Conservation (phyloP, 2,329 filamentous ascomycete species). For the Sclerotinia nivalis region DNA sequence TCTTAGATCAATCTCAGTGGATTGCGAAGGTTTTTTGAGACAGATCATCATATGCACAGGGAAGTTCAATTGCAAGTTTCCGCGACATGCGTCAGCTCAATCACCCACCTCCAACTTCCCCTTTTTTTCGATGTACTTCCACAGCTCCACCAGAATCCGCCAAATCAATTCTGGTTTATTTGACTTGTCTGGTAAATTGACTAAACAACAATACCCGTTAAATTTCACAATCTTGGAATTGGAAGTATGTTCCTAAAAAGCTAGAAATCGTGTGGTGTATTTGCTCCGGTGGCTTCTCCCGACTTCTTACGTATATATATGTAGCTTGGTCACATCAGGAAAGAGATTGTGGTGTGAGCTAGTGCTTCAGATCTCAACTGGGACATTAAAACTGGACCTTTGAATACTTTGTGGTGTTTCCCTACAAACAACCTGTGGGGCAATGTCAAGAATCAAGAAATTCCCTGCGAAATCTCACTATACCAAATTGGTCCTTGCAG, state of each 20-base stretch:
- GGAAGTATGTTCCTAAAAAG: background rate
- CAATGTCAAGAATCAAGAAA: background rate
- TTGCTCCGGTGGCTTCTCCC: background rate
- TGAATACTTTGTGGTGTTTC: too few relatives aligned
- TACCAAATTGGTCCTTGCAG: background rate
- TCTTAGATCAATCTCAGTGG: background rate
- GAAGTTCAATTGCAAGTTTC: background rate
- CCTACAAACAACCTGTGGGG: background rate
- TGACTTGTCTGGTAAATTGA: background rate
- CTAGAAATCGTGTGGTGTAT: background rate
- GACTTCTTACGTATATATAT: background rate
- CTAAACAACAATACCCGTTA: background rate
- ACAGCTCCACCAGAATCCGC: background rate
- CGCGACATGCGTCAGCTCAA: slow-evolving; percentile 12
- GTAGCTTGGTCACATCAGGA: background rate
- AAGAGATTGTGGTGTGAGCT: background rate
- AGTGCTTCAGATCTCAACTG: background rate
- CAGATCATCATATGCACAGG: slow-evolving; percentile 1
- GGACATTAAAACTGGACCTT: background rate
- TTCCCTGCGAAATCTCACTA: background rate
- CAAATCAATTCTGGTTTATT: background rate
- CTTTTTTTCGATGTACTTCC: background rate
- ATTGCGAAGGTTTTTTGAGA: background rate
- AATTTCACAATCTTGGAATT: background rate
- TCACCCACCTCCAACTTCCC: background rate